Percentiles rank a stretch among this genome's conserved stretches.
Evolutionary conservation across 2,329 filamentous ascomycete species (phyloP).

Genomic region (Phyllosticta citribraziliensis): DNA sequence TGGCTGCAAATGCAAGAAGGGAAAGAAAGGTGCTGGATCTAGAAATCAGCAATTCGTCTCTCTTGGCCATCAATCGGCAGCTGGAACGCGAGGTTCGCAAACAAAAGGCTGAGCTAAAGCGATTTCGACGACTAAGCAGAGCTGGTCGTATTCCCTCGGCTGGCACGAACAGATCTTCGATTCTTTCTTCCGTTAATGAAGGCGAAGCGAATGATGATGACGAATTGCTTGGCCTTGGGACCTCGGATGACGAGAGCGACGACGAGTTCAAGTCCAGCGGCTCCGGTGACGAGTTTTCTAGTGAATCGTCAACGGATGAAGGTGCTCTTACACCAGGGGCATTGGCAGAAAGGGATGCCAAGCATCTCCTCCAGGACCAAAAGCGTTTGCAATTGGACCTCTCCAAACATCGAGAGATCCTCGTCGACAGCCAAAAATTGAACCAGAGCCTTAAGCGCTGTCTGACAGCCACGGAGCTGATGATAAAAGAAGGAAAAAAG

Average conservation of each 20-base stretch:
- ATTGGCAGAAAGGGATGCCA: slow-evolving; percentile 34
- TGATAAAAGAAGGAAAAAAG: slow-evolving; percentile 81
- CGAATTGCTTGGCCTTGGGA: slow-evolving; percentile 28
- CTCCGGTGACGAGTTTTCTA: slow-evolving; percentile 31
- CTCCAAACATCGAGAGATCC: slow-evolving; percentile 75
- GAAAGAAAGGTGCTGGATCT: slow-evolving; percentile 94
- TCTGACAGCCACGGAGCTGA: slow-evolving; percentile 76
- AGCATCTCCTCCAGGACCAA: slow-evolving; percentile 64
- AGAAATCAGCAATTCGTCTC: slow-evolving; percentile 90
- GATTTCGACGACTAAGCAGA: slow-evolving; percentile 76
- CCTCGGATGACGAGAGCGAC: slow-evolving; percentile 21
- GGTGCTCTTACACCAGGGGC: slow-evolving; percentile 30
- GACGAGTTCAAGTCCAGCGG: slow-evolving; percentile 25
- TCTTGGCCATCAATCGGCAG: slow-evolving; percentile 89
- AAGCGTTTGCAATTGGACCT: slow-evolving; percentile 76
- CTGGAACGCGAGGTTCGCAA: slow-evolving; percentile 85
- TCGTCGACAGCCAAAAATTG: slow-evolving; percentile 87
- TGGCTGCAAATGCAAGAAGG: slow-evolving; percentile 77
- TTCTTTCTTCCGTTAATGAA: slow-evolving; percentile 30
- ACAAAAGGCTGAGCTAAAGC: slow-evolving; percentile 76
- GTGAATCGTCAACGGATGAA: slow-evolving; percentile 44
- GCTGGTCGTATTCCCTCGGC: slow-evolving; percentile 46
- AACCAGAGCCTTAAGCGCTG: slow-evolving; percentile 90
- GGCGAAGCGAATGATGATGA: slow-evolving; percentile 14
- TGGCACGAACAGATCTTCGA: slow-evolving; percentile 30